Conservation (phyloP, 371 early-diverging fungal genomes). For the Lichtheimia corymbifera region DNA sequence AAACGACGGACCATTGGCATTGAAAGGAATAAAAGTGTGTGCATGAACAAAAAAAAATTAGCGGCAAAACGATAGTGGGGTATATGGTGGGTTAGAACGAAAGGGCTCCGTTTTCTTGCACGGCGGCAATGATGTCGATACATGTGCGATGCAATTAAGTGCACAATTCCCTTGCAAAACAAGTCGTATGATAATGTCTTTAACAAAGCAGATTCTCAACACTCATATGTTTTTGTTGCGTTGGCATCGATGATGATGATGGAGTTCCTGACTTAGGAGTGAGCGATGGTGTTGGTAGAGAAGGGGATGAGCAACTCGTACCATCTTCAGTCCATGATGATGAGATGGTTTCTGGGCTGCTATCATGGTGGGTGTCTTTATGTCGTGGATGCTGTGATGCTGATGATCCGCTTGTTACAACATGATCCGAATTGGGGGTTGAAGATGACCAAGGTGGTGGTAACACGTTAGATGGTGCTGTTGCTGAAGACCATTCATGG, state of each 20-base stretch:
- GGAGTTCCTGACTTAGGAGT: slow-evolving; percentile 8
- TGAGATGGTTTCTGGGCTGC: slow-evolving; percentile 4
- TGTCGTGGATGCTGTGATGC: neutral
- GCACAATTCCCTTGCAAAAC: too few relatives aligned
- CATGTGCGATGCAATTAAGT: too few relatives aligned
- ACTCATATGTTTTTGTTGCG: slow-evolving; percentile 18
- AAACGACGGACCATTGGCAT: too few relatives aligned
- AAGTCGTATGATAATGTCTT: neutral
- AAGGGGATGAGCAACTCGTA: slow-evolving; percentile 9
- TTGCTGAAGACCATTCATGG: slow-evolving; percentile 5
- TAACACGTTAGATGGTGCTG: neutral
- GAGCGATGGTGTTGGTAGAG: slow-evolving; percentile 13
- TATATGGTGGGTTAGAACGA: too few relatives aligned
- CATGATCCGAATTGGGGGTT: neutral
- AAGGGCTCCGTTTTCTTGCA: too few relatives aligned
- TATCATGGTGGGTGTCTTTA: too few relatives aligned
- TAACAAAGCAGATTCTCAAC: slow-evolving; percentile 19
- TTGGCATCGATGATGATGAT: too few relatives aligned
- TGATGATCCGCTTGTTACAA: neutral
- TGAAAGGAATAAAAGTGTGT: too few relatives aligned
- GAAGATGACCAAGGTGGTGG: neutral
- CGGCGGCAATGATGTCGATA: too few relatives aligned
- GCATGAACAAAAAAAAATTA: too few relatives aligned
- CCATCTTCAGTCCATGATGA: slow-evolving; percentile 7
- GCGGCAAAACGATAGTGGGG: too few relatives aligned